These are phyloP conservation scores for Aaosphaeria pasadenensis DNA, from an alignment of 2,329 filamentous ascomycete genomes.

Conservation along the genomic window DNA sequence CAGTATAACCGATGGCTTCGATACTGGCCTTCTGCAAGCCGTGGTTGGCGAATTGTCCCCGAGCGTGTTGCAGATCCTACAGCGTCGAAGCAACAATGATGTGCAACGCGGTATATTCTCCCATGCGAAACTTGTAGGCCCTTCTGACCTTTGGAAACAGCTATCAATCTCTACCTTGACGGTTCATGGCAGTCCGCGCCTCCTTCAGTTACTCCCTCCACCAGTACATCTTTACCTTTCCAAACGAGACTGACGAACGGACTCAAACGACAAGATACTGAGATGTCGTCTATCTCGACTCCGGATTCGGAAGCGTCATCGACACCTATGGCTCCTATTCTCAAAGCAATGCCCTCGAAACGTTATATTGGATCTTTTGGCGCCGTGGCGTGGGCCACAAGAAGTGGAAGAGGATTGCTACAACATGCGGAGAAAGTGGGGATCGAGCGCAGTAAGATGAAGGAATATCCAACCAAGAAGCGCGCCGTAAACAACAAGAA, in stretches of 20 bases:
- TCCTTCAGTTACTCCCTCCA: slow-evolving; percentile 6
- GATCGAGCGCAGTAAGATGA: slow-evolving; percentile 66
- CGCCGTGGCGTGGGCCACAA: slow-evolving; percentile 86
- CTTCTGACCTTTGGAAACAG: slow-evolving; percentile 17
- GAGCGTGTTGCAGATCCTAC: slow-evolving; percentile 47
- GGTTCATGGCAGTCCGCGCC: slow-evolving; percentile 55
- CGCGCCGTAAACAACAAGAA: slow-evolving; percentile 48
- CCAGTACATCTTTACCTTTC: slow-evolving; percentile 11
- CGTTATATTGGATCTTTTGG: slow-evolving; percentile 92
- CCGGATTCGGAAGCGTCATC: slow-evolving; percentile 14
- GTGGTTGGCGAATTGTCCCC: slow-evolving; percentile 55
- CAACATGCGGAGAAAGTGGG: slow-evolving; percentile 78
- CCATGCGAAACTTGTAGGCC: not conserved
- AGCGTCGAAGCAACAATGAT: slow-evolving; percentile 50
- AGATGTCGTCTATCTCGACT: slow-evolving; percentile 19
- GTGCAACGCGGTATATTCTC: slow-evolving; percentile 47
- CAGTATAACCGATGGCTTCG: slow-evolving; percentile 47
- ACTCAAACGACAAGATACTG: slow-evolving; percentile 8
- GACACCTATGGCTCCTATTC: slow-evolving; percentile 12
- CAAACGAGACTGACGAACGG: slow-evolving; percentile 21
- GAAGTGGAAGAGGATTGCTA: slow-evolving; percentile 72
- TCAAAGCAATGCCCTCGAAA: slow-evolving; percentile 50
- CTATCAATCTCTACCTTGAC: slow-evolving; percentile 64
- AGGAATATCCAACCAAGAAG: slow-evolving; percentile 14
- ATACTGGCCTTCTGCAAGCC: slow-evolving; percentile 53